A percentile compares a stretch with the other conserved stretches of the same genome.
Conservation (phyloP, 192 early-diverging fungal species). For the Spizellomyces sp. region DNA sequence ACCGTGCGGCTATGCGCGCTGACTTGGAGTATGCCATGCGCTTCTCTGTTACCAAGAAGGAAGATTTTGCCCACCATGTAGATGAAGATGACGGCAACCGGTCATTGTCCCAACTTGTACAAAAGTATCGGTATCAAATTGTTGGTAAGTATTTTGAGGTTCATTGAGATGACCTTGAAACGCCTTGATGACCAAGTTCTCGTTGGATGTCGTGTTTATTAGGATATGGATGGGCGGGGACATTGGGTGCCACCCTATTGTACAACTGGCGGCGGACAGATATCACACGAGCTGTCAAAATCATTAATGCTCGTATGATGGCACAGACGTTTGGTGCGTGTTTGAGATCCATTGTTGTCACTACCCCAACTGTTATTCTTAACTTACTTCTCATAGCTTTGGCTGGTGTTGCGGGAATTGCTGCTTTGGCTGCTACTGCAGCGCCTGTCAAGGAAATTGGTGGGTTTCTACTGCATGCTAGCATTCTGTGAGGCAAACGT, state of each 20-base stretch:
- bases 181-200: no score
- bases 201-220: not conserved
- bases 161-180: no score
- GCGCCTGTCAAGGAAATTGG: not conserved
- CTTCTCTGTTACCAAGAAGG: constrained; percentile 6
- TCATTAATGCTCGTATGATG: constrained; percentile 34
- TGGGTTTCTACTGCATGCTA: not conserved
- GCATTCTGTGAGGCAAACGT: not conserved
- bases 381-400: not conserved
- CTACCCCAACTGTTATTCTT: not conserved
- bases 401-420: constrained; percentile 5
- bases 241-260: constrained; percentile 11
- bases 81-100: not conserved
- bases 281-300: constrained; percentile 12
- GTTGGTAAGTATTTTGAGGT: not conserved
- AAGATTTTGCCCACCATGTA: not conserved
- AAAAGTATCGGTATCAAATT: constrained; percentile 11
- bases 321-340: constrained; percentile 22
- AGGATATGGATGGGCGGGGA: constrained; percentile 19
- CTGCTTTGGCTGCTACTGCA: not conserved
- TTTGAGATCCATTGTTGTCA: not conserved
- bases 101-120: not conserved
- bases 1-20: constrained; percentile 17
- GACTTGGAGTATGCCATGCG: constrained; percentile 11
- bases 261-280: constrained; percentile 25